Evolutionary conservation across 768 basidiomycete species (phyloP).

Genomic region (Lactifluus echinatus): DNA sequence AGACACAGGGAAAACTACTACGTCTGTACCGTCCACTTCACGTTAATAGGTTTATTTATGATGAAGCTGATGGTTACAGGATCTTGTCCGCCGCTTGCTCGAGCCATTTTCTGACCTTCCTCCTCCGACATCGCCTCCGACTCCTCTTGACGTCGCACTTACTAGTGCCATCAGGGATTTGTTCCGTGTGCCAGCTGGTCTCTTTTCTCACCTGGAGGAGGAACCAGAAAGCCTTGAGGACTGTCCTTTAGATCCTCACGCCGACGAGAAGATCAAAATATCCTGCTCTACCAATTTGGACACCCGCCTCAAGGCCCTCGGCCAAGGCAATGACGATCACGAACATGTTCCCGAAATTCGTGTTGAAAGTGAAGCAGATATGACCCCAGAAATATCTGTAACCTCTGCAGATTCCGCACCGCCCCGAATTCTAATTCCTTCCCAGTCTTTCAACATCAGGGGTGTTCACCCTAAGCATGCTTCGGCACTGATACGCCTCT

Average conservation of each 20-base stretch:
- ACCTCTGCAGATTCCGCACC: constrained; percentile 29
- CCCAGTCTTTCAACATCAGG: constrained; percentile 36
- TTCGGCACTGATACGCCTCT: constrained; percentile 55
- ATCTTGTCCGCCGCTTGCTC: constrained; percentile 57
- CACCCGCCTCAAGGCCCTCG: constrained; percentile 40
- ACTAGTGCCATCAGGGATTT: constrained; percentile 18
- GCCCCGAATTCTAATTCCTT: constrained; percentile 40
- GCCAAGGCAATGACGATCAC: constrained; percentile 23
- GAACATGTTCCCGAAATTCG: constrained; percentile 34
- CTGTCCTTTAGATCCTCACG: constrained; percentile 15
- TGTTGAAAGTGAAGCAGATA: constrained; percentile 20
- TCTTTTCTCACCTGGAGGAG: constrained; percentile 17
- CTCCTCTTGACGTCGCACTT: constrained; percentile 17
- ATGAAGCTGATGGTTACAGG: constrained; percentile 32
- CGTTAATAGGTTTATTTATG: constrained; percentile 11
- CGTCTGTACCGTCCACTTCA: constrained; percentile 33
- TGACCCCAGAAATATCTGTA: constrained; percentile 28
- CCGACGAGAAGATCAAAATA: constrained; percentile 10
- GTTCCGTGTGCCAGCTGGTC: constrained; percentile 18
- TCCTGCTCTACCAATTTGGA: constrained; percentile 46
- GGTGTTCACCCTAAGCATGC: constrained; percentile 51
- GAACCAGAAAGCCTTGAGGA: constrained; percentile 9
- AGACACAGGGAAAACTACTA: constrained; percentile 68
- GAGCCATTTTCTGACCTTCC: constrained; percentile 40
- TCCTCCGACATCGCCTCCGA: constrained; percentile 15